Percentiles rank a stretch among this genome's conserved stretches.
These are phyloP conservation scores for Beauveria asiatica DNA, from an alignment of 2,329 filamentous ascomycete genomes.

Conservation along the genomic window DNA sequence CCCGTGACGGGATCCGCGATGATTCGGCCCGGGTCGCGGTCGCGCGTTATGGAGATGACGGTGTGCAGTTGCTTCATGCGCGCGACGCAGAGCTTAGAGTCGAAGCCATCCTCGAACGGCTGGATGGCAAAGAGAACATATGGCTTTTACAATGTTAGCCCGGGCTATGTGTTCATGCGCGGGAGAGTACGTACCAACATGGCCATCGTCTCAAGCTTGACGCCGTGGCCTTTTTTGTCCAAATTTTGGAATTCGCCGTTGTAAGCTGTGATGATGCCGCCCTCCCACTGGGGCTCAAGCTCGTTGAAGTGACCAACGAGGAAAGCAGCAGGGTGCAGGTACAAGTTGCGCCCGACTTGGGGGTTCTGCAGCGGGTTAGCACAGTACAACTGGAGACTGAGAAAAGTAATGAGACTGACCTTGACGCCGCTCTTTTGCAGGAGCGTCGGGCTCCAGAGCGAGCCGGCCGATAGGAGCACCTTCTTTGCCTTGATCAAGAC, in stretches of 20 bases:
- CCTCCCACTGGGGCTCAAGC: constrained; percentile 62
- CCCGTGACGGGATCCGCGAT: constrained; percentile 63
- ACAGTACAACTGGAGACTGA: too few relatives aligned
- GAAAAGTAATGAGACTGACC: constrained; percentile 24
- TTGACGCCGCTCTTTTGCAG: constrained; percentile 70
- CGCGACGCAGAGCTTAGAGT: constrained; percentile 63
- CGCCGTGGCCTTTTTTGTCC: constrained; percentile 71
- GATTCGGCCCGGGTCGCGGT: constrained; percentile 67
- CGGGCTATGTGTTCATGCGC: too few relatives aligned
- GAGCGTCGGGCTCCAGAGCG: constrained; percentile 67
- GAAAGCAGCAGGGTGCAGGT: constrained; percentile 66
- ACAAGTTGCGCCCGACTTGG: constrained; percentile 73
- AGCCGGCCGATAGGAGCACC: constrained; percentile 70
- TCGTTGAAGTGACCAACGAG: constrained; percentile 57
- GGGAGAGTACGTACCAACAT: constrained; percentile 47
- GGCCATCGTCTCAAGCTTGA: constrained; percentile 67
- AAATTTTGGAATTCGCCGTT: constrained; percentile 73
- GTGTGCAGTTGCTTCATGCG: constrained; percentile 60
- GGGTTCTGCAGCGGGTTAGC: constrained; percentile 45
- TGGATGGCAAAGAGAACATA: constrained; percentile 53
- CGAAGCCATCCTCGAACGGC: constrained; percentile 58
- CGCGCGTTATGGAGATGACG: constrained; percentile 67
- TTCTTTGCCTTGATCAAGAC: constrained; percentile 70
- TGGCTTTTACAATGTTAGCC: constrained; percentile 8
- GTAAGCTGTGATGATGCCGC: constrained; percentile 71